phyloP scores from a whole-genome alignment of 202 grass and related monocot genomes.

The Brachypodium distachyon region DNA sequence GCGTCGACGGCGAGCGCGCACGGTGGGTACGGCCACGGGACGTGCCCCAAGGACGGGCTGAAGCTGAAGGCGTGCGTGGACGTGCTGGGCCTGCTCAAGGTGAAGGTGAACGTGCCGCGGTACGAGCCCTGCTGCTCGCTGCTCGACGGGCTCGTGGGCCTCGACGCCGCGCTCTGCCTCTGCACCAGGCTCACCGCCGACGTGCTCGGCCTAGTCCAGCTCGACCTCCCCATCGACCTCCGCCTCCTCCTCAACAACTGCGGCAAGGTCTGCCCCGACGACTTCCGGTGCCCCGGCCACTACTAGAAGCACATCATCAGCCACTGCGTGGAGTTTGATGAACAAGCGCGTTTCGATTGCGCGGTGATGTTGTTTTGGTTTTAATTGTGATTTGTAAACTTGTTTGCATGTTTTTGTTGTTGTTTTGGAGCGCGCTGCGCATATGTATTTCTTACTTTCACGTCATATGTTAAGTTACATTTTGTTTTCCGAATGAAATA shows the following conservation, averaged over 20 bases:
- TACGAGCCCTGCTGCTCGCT: constrained; percentile 39
- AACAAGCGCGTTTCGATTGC: no score
- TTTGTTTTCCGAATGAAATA: no score
- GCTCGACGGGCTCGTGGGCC: constrained; percentile 30
- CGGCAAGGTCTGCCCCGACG: constrained; percentile 28
- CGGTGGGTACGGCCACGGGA: not conserved
- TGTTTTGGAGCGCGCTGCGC: no score
- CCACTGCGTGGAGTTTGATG: no score
- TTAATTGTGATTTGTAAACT: no score
- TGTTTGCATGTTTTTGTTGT: no score
- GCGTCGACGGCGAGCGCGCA: constrained; percentile 17
- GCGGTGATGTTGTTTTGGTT: no score
- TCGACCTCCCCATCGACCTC: constrained; percentile 46
- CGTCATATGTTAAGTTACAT: no score
- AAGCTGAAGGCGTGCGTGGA: constrained; percentile 36
- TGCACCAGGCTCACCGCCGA: constrained; percentile 64
- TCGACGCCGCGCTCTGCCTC: constrained; percentile 67
- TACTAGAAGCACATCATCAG: not conserved
- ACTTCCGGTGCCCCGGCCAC: constrained; percentile 24
- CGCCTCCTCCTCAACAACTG: constrained; percentile 58
- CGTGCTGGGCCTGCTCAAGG: constrained; percentile 29
- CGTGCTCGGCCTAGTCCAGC: constrained; percentile 38
- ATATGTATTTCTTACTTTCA: no score
- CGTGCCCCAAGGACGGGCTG: constrained; percentile 27
- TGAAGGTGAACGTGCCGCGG: constrained; percentile 9